A percentile compares a stretch with the other conserved stretches of the same genome.
Evolutionary conservation across 345 rosid species (phyloP).

Genomic region (Syzygium aqueum): DNA sequence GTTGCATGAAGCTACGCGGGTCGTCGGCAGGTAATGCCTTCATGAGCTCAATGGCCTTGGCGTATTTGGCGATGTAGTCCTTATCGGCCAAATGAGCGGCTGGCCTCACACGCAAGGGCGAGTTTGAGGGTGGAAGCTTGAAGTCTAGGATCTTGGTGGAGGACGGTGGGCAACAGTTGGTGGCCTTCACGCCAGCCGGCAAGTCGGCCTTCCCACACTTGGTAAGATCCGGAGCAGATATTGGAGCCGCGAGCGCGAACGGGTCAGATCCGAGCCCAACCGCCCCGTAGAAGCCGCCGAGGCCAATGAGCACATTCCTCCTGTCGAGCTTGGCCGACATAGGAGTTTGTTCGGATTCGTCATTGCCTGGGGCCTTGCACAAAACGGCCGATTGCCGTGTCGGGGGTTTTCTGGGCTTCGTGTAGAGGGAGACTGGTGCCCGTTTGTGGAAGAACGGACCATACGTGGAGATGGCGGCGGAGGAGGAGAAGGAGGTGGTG

Average conservation of each 20-base stretch:
- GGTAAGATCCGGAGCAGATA: conserved; percentile 25
- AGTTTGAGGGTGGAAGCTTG: conserved; percentile 15
- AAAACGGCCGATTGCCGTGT: neutral
- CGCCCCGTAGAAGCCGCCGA: conserved; percentile 44
- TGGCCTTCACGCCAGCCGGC: conserved; percentile 16
- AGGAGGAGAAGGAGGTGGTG: neutral
- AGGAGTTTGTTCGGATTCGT: neutral
- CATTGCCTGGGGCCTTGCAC: conserved; percentile 1
- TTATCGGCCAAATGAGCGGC: conserved; percentile 32
- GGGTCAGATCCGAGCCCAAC: conserved; percentile 12
- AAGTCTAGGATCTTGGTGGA: conserved; percentile 30
- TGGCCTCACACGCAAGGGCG: conserved; percentile 21
- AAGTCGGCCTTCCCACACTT: conserved; percentile 34
- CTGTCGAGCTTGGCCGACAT: conserved; percentile 16
- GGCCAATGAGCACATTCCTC: conserved; percentile 45
- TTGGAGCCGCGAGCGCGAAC: conserved; percentile 28
- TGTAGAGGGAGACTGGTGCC: neutral
- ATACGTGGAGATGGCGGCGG: neutral
- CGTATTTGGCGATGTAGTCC: conserved; percentile 31
- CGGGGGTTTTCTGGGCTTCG: neutral
- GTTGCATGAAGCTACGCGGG: conserved; percentile 48
- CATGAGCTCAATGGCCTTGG: conserved; percentile 43
- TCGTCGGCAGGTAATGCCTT: conserved; percentile 46
- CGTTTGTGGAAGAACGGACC: neutral
- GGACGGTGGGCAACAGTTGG: conserved; percentile 48